Evolutionary conservation across 2,329 filamentous ascomycete species (phyloP).

Genomic region (Exophiala sideris): DNA sequence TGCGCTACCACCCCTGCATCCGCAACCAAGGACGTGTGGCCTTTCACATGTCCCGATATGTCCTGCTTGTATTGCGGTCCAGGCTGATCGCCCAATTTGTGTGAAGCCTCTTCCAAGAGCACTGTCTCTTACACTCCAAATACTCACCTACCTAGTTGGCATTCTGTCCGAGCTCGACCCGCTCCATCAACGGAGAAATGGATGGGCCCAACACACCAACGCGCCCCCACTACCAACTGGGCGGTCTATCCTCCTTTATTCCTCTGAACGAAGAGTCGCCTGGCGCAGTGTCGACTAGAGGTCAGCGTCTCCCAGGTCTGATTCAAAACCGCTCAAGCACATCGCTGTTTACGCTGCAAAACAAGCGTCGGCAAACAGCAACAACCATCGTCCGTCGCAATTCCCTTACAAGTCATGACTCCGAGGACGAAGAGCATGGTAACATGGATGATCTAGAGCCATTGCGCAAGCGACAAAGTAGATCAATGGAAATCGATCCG

Average conservation of each 20-base stretch:
- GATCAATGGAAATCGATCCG: slow-evolving; percentile 18
- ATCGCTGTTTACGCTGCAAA: slow-evolving; percentile 23
- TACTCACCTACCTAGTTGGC: no score
- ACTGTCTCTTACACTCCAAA: no score
- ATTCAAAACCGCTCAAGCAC: slow-evolving; percentile 29
- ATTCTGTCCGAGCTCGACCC: neutral
- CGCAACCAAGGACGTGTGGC: no score
- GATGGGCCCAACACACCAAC: slow-evolving; percentile 12
- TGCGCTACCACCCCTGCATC: no score
- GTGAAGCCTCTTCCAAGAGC: no score
- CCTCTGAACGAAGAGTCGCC: slow-evolving; percentile 34
- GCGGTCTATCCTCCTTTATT: slow-evolving; percentile 28
- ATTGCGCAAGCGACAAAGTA: slow-evolving; percentile 22
- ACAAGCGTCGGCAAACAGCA: neutral
- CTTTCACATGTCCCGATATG: no score
- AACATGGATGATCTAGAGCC: slow-evolving; percentile 9
- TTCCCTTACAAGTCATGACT: slow-evolving; percentile 23
- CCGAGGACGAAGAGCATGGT: slow-evolving; percentile 23
- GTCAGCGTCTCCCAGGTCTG: slow-evolving; percentile 36
- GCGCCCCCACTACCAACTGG: slow-evolving; percentile 23
- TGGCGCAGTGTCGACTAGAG: slow-evolving; percentile 38
- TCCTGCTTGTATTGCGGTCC: no score
- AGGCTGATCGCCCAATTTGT: no score
- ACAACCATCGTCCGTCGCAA: slow-evolving; percentile 1
- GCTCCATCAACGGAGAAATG: neutral